phyloP scores from a whole-genome alignment of 257 asterid species.

The Cinchona pubescens region DNA sequence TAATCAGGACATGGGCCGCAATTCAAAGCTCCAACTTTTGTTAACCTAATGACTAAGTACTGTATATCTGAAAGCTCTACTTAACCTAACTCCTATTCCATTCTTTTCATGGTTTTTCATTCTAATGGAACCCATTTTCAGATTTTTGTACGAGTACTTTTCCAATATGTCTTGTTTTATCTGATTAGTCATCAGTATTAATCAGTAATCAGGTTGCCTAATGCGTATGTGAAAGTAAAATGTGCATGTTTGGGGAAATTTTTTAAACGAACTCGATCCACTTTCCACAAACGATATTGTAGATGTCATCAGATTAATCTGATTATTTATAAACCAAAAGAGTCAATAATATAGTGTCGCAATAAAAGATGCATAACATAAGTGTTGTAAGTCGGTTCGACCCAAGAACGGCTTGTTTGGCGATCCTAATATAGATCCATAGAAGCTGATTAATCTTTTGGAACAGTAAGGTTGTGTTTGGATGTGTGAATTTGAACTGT shows the following conservation, averaged over 20 bases:
- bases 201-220: background rate
- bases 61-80: constrained; percentile 8
- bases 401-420: no score
- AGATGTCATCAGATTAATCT: no score
- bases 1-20: constrained; percentile 8
- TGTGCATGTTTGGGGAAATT: background rate
- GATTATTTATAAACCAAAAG: no score
- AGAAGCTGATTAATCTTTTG: background rate
- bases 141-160: background rate
- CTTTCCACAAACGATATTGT: no score
- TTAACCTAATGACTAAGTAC: background rate
- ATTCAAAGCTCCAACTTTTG: constrained; percentile 9
- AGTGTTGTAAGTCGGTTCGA: no score
- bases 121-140: background rate
- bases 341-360: no score
- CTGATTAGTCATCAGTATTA: constrained; percentile 6
- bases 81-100: constrained; percentile 2
- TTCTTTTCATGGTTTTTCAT: background rate
- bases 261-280: no score
- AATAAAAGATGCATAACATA: no score
- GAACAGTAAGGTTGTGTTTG: no score
- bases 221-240: background rate
- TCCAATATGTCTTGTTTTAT: constrained; percentile 1
- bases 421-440: background rate
- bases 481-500: no score